A percentile compares a stretch with the other conserved stretches of the same genome.
Evolutionary conservation across 2,329 filamentous ascomycete genomes (phyloP).

Genomic region (Myriosclerotinia curreyana): DNA sequence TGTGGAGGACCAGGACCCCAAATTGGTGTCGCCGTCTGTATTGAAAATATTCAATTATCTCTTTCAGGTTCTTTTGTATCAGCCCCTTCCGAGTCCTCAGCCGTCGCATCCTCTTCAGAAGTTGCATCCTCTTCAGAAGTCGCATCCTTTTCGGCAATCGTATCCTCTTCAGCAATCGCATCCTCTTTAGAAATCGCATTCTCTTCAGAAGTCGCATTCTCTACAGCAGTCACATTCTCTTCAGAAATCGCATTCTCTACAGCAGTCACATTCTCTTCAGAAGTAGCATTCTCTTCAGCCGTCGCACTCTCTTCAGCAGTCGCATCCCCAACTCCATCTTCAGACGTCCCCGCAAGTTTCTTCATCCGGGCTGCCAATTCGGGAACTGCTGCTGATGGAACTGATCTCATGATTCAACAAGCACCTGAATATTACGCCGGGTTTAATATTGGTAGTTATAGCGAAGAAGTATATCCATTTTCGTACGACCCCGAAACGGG

Average conservation of each 20-base stretch:
- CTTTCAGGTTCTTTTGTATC: not conserved
- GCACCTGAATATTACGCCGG: conserved; percentile 10
- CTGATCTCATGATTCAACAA: not conserved
- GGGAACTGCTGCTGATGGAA: not conserved
- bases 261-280: too few relatives aligned
- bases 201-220: too few relatives aligned
- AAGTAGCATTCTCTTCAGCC: too few relatives aligned
- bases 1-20: not conserved
- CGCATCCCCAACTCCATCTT: not conserved
- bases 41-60: not conserved
- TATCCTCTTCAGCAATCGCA: too few relatives aligned
- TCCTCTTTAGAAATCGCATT: too few relatives aligned
- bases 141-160: not conserved
- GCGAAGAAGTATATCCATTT: not conserved
- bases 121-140: not conserved
- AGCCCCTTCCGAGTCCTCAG: not conserved
- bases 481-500: not conserved
- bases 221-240: too few relatives aligned
- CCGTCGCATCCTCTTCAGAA: too few relatives aligned
- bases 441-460: not conserved
- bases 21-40: conserved; percentile 7
- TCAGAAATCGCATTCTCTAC: too few relatives aligned
- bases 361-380: conserved; percentile 1
- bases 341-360: not conserved
- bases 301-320: not conserved